Evolutionary conservation across 106 monocot genomes (phyloP).

Genomic region (Xerophyta viscosa): DNA sequence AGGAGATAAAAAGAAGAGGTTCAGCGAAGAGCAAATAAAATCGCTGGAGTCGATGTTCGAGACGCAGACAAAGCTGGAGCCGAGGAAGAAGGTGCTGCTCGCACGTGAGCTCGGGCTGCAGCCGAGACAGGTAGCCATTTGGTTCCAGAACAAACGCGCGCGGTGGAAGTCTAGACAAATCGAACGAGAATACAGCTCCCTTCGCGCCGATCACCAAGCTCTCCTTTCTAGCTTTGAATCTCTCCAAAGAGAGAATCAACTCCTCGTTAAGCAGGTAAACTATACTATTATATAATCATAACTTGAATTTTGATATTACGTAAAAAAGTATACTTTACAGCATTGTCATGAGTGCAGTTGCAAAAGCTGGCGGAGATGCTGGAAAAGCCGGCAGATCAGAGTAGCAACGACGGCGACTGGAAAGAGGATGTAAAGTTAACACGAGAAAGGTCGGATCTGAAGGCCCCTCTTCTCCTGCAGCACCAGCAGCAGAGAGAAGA

Average conservation of each 20-base stretch:
- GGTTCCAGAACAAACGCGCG: conserved; percentile 83
- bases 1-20: conserved; percentile 36
- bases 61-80: conserved; percentile 57
- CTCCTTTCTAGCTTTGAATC: conserved; percentile 35
- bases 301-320: neutral
- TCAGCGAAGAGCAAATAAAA: conserved; percentile 55
- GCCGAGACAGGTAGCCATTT: conserved; percentile 67
- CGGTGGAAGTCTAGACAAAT: conserved; percentile 77
- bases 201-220: conserved; percentile 35
- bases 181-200: conserved; percentile 37
- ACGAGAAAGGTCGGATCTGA: neutral
- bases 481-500: no score
- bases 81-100: conserved; percentile 52
- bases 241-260: conserved; percentile 38
- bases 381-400: conserved; percentile 17
- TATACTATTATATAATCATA: neutral
- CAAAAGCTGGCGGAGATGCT: conserved; percentile 33
- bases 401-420: conserved; percentile 15
- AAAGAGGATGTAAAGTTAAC: neutral
- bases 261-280: conserved; percentile 38
- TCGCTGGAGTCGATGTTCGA: conserved; percentile 66
- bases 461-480: no score
- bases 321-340: no score
- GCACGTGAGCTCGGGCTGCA: conserved; percentile 60
- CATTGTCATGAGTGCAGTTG: conserved; percentile 11